A percentile compares a stretch with the other conserved stretches of the same genome.
These are phyloP conservation scores for Wickerhamomyces queroliae DNA, from an alignment of 805 yeast species.

Conservation along the genomic window DNA sequence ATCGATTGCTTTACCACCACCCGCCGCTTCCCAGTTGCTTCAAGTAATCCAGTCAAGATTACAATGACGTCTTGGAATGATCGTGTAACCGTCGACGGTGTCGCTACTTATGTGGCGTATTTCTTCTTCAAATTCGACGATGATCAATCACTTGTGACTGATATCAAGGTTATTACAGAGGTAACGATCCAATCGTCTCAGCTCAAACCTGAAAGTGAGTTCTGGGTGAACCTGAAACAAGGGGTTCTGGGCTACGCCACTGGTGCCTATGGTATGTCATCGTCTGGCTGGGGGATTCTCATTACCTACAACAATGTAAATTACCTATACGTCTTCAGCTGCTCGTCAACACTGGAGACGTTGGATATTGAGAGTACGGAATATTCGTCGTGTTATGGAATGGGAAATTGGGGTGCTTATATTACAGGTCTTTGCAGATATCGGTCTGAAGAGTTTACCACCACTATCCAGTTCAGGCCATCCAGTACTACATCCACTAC, in stretches of 20 bases:
- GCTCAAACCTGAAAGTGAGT: slow-evolving; percentile 4
- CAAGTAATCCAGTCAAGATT: background rate
- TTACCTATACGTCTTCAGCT: slow-evolving; percentile 5
- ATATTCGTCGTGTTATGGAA: background rate
- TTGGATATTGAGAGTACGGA: background rate
- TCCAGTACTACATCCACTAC: background rate
- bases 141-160: slow-evolving; percentile 12
- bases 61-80: background rate
- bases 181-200: background rate
- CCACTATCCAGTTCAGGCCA: no score
- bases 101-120: slow-evolving; percentile 4
- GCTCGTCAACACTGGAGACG: slow-evolving; percentile 1
- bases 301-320: slow-evolving; percentile 4
- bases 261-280: background rate
- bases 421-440: background rate
- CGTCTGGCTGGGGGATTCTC: slow-evolving; percentile 2
- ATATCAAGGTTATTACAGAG: slow-evolving; percentile 10
- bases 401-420: background rate
- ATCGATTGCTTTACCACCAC: background rate
- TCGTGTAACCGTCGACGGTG: background rate
- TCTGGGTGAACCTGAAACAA: slow-evolving; percentile 13
- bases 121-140: slow-evolving; percentile 12
- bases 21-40: background rate
- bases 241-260: slow-evolving; percentile 9
- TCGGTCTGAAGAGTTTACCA: no score